Conservation (phyloP, 257 asterid genomes). For the Scutellaria baicalensis region DNA sequence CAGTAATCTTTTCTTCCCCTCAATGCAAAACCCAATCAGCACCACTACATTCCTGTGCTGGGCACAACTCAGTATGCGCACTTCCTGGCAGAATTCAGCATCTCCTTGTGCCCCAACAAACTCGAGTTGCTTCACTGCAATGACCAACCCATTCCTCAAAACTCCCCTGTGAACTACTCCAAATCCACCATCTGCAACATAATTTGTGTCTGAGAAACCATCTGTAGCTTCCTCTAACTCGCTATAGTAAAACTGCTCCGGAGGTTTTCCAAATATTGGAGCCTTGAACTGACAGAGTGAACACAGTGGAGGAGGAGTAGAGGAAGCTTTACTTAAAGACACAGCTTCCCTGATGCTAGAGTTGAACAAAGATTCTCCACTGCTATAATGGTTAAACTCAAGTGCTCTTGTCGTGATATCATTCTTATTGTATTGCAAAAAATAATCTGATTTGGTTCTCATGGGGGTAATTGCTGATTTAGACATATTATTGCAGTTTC, state of each 20-base stretch:
- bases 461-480: constrained; percentile 10
- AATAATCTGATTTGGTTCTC: constrained; percentile 14
- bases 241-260: constrained; percentile 53
- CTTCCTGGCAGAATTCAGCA: constrained; percentile 81
- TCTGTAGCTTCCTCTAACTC: constrained; percentile 77
- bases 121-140: constrained; percentile 71
- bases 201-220: constrained; percentile 52
- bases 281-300: constrained; percentile 63
- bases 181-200: constrained; percentile 66
- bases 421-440: constrained; percentile 6
- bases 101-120: constrained; percentile 60
- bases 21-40: constrained; percentile 77
- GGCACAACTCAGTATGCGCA: constrained; percentile 78
- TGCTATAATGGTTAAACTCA: constrained; percentile 12
- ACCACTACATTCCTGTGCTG: constrained; percentile 86
- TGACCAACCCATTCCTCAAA: constrained; percentile 53
- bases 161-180: constrained; percentile 80
- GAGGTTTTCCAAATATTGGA: constrained; percentile 86
- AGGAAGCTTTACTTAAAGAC: constrained; percentile 49
- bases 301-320: constrained; percentile 78
- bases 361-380: constrained; percentile 27
- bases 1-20: constrained; percentile 54
- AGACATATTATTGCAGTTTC: constrained; percentile 21
- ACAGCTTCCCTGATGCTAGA: constrained; percentile 76
- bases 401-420: not conserved